Evolutionary conservation across 2,329 filamentous ascomycete species (phyloP).

Genomic region (Corinectria fuckeliana): DNA sequence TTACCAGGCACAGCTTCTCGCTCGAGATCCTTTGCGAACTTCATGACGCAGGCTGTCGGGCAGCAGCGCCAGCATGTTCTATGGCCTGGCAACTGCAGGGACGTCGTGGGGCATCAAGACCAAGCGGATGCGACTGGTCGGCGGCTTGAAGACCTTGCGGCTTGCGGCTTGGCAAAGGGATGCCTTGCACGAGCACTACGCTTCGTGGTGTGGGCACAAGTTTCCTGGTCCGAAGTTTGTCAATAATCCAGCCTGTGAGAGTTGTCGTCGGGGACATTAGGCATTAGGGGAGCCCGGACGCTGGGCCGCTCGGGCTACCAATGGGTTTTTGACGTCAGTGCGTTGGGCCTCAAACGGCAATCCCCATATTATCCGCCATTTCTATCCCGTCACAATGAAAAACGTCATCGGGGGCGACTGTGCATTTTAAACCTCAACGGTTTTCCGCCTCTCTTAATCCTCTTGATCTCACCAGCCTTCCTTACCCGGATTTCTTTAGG

Average conservation of each 20-base stretch:
- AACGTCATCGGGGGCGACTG: background rate
- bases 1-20: conserved; percentile 83
- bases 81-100: conserved; percentile 15
- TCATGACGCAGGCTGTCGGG: conserved; percentile 53
- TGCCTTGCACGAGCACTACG: background rate
- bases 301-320: conserved; percentile 1
- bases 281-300: background rate
- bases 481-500: background rate
- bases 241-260: conserved; percentile 3
- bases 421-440: background rate
- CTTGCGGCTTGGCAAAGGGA: background rate
- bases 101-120: conserved; percentile 24
- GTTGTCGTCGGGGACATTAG: conserved; percentile 4
- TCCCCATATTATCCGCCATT: background rate
- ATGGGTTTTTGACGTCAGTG: conserved; percentile 33
- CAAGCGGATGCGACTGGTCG: conserved; percentile 5
- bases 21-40: conserved; percentile 80
- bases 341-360: background rate
- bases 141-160: background rate
- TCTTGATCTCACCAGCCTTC: background rate
- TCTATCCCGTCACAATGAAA: background rate
- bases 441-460: background rate
- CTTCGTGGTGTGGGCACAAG: background rate
- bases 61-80: conserved; percentile 18
- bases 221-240: background rate